Conservation (phyloP, 805 yeast genomes). For the Candida berthetii region DNA sequence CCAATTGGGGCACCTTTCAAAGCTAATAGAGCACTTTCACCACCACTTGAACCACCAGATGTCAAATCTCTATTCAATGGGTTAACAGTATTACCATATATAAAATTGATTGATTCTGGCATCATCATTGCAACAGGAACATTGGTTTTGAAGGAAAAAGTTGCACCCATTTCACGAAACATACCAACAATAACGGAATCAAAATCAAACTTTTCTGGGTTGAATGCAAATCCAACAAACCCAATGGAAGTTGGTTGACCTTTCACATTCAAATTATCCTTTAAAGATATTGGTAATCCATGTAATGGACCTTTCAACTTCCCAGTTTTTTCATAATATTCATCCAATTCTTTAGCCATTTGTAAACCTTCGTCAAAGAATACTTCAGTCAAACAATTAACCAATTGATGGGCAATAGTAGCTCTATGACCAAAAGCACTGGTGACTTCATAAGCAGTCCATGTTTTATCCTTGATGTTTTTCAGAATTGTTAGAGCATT, state of each 20-base stretch:
- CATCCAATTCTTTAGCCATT: constrained; percentile 51
- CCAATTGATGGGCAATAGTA: constrained; percentile 50
- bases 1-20: constrained; percentile 43
- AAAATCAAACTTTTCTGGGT: constrained; percentile 24
- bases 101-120: constrained; percentile 37
- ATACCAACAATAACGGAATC: constrained; percentile 34
- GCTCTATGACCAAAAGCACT: constrained; percentile 55
- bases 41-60: constrained; percentile 52
- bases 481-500: constrained; percentile 11
- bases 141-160: constrained; percentile 48
- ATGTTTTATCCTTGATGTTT: constrained; percentile 25
- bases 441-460: constrained; percentile 39
- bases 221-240: constrained; percentile 31
- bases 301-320: constrained; percentile 58
- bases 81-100: constrained; percentile 41
- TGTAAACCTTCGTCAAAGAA: constrained; percentile 53
- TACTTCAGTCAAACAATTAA: constrained; percentile 25
- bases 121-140: constrained; percentile 46
- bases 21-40: constrained; percentile 43
- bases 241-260: constrained; percentile 48
- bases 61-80: constrained; percentile 36
- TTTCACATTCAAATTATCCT: constrained; percentile 33
- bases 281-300: constrained; percentile 61
- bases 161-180: constrained; percentile 42
- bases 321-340: constrained; percentile 38